A percentile compares a stretch with the other conserved stretches of the same genome.
Evolutionary conservation across 495 filamentous ascomycete genomes (phyloP).

Genomic region (Podospora australis): DNA sequence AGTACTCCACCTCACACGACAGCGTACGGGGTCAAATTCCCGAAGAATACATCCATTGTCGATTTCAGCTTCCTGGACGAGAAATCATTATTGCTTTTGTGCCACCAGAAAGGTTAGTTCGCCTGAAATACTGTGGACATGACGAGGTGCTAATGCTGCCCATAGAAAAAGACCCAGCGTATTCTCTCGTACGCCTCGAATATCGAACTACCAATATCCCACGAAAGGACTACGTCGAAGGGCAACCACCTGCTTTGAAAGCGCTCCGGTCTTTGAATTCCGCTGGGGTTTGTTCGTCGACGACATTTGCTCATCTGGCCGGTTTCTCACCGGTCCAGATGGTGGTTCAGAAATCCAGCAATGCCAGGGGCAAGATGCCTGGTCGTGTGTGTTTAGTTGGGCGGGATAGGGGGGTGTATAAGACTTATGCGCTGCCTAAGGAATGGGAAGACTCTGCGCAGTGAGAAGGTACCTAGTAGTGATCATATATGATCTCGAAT

Average conservation of each 20-base stretch:
- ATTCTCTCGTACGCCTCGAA: constrained; percentile 9
- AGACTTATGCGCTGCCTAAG: constrained; percentile 34
- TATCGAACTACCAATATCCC: constrained; percentile 11
- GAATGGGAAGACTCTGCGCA: constrained; percentile 8
- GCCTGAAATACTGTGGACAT: background rate
- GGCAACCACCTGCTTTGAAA: background rate
- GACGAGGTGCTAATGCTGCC: background rate
- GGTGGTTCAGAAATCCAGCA: constrained; percentile 35
- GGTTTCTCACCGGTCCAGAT: constrained; percentile 41
- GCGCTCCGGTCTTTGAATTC: no score
- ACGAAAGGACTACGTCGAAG: constrained; percentile 9
- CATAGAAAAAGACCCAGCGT: constrained; percentile 15
- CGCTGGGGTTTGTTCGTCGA: no score
- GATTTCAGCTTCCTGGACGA: constrained; percentile 47
- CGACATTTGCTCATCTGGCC: constrained; percentile 23
- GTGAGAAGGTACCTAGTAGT: no score
- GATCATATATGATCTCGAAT: background rate
- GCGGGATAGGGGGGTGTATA: constrained; percentile 35
- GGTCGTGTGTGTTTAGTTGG: constrained; percentile 41
- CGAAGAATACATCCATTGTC: constrained; percentile 30
- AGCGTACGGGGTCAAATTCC: constrained; percentile 33
- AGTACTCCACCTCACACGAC: constrained; percentile 25
- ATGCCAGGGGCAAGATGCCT: constrained; percentile 30
- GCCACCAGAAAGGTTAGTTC: constrained; percentile 30
- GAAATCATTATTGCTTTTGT: constrained; percentile 38